A percentile compares a stretch with the other conserved stretches of the same genome.
Evolutionary conservation across 345 rosid species (phyloP).

Genomic region (Eucalyptus cloeziana): DNA sequence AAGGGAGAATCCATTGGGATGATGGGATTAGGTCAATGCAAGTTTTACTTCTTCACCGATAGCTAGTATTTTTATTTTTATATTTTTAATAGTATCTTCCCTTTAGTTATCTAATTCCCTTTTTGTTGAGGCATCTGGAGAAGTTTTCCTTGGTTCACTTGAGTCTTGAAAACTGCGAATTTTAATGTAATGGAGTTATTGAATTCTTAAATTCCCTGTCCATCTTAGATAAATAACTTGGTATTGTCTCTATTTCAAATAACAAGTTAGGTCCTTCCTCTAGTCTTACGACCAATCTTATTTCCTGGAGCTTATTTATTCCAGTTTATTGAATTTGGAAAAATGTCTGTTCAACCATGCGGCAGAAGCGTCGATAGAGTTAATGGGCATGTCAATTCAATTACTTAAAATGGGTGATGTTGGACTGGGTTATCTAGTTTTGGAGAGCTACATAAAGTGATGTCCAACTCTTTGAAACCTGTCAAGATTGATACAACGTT

Average conservation of each 20-base stretch:
- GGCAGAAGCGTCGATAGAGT: conserved; percentile 38
- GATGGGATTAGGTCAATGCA: conserved; percentile 56
- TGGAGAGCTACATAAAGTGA: conserved; percentile 22
- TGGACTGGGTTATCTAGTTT: conserved; percentile 73
- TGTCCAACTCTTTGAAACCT: conserved; percentile 17
- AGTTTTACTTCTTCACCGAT: not conserved
- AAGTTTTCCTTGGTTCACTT: not conserved
- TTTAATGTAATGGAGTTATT: conserved; percentile 45
- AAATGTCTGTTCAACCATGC: conserved; percentile 30
- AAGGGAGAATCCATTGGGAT: conserved; percentile 38
- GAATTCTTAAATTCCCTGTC: conserved; percentile 43
- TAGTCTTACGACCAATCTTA: not conserved
- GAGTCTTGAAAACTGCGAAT: conserved; percentile 37
- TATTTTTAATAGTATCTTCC: not conserved
- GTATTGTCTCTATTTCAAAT: conserved; percentile 53
- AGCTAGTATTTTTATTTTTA: no score
- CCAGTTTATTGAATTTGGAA: not conserved
- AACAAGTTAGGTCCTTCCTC: conserved; percentile 59
- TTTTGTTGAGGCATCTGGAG: conserved; percentile 29
- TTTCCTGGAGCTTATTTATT: not conserved
- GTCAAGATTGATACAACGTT: conserved; percentile 59
- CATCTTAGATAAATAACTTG: conserved; percentile 24
- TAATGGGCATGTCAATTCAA: conserved; percentile 25
- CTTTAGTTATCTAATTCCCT: conserved; percentile 60
- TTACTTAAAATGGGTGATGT: conserved; percentile 55